Percentiles rank a stretch among this genome's conserved stretches.
These are phyloP conservation scores for Colletotrichum karsti DNA, from an alignment of 2,329 filamentous ascomycete genomes.

Conservation along the genomic window DNA sequence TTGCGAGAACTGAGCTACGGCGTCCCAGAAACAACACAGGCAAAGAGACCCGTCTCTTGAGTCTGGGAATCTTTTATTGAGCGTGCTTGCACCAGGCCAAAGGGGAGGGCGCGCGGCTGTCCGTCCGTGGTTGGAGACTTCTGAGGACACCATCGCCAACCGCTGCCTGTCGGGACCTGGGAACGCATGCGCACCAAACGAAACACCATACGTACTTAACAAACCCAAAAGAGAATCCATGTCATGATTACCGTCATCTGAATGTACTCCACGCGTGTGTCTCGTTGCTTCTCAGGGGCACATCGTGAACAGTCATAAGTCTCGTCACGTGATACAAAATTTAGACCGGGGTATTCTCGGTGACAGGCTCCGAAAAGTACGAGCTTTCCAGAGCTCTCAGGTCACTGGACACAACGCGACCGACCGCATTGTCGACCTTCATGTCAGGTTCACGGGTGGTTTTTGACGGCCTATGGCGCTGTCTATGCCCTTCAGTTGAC, in stretches of 20 bases:
- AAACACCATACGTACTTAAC: slow-evolving; percentile 13
- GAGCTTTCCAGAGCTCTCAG: not conserved
- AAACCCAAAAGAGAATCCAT: not conserved
- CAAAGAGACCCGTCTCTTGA: not conserved
- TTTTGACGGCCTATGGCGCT: slow-evolving; percentile 70
- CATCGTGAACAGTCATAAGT: not conserved
- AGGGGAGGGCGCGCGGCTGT: not conserved
- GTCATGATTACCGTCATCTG: not conserved
- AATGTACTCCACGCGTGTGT: too few species aligned
- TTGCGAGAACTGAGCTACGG: not conserved
- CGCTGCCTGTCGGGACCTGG: not conserved
- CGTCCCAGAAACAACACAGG: not conserved
- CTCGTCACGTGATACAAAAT: slow-evolving; percentile 9
- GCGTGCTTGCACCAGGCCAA: not conserved
- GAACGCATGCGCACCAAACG: not conserved
- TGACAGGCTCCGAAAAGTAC: slow-evolving; percentile 5
- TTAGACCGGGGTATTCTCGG: not conserved
- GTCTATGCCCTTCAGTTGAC: slow-evolving; percentile 67
- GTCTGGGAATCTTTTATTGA: not conserved
- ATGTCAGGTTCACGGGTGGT: slow-evolving; percentile 50
- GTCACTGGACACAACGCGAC: not conserved
- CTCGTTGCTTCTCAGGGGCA: not conserved
- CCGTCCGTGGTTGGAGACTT: not conserved
- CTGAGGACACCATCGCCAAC: not conserved
- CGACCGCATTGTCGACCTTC: slow-evolving; percentile 9